These are phyloP conservation scores for Fusarium devonianum DNA, from an alignment of 2,329 filamentous ascomycete genomes.

Conservation along the genomic window DNA sequence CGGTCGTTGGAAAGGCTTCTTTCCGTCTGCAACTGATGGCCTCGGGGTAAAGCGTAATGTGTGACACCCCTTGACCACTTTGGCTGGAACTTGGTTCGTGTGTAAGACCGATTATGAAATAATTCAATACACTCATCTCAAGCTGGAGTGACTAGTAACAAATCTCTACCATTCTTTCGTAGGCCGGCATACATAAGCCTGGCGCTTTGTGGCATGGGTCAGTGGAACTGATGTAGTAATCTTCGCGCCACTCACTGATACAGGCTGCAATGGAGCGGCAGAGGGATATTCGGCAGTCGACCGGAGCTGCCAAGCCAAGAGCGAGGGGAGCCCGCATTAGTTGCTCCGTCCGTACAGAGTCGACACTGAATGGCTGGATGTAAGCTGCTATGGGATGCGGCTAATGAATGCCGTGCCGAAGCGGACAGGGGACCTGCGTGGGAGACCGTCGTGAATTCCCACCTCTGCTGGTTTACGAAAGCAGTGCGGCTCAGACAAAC, in stretches of 20 bases:
- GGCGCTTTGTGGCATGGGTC: too few species aligned
- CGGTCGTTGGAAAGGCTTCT: constrained; percentile 19
- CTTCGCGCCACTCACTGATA: constrained; percentile 1
- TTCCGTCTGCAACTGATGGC: constrained; percentile 1
- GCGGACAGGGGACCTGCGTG: constrained; percentile 14
- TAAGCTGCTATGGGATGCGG: constrained; percentile 10
- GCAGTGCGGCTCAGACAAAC: constrained; percentile 20
- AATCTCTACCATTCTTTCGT: too few species aligned
- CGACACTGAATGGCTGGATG: constrained; percentile 3
- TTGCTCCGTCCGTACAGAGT: too few species aligned
- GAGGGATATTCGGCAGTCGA: constrained; percentile 19
- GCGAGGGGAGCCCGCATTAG: constrained; percentile 1
- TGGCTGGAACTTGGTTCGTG: too few species aligned
- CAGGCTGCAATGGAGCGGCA: constrained; percentile 4
- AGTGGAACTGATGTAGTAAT: too few species aligned
- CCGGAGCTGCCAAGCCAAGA: constrained; percentile 10
- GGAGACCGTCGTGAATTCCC: neutral
- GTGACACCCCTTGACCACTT: too few species aligned
- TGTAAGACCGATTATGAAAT: too few species aligned
- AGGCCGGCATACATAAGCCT: too few species aligned
- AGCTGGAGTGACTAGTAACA: too few species aligned
- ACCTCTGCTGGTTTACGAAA: constrained; percentile 8
- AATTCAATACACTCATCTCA: too few species aligned
- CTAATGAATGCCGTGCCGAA: constrained; percentile 22
- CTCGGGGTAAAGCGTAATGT: too few species aligned